Evolutionary conservation across 768 basidiomycete species (phyloP).

Genomic region (Trametes meyenii): DNA sequence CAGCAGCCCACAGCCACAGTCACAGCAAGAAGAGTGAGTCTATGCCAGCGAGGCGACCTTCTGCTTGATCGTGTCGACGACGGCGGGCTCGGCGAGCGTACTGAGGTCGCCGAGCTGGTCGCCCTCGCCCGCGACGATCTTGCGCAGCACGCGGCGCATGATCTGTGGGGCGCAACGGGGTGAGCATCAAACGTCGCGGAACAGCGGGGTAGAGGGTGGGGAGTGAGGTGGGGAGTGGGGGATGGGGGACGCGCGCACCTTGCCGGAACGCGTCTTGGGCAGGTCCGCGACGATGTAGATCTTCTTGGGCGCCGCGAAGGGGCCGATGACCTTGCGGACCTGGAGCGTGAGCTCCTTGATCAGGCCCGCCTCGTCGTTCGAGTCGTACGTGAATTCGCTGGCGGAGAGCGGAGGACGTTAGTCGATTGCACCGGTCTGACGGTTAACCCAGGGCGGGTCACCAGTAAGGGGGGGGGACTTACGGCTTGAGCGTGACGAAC

Average conservation of each 20-base stretch:
- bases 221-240: too few species aligned
- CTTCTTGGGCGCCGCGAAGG: constrained; percentile 96
- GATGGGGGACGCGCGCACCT: constrained; percentile 55
- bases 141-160: constrained; percentile 95
- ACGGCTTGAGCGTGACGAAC: constrained; percentile 95
- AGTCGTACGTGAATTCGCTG: constrained; percentile 81
- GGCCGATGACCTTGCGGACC: constrained; percentile 96
- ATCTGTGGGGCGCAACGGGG: constrained; percentile 48
- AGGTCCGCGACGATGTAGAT: constrained; percentile 81
- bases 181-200: background rate
- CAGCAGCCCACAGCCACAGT: background rate
- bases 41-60: constrained; percentile 54
- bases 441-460: background rate
- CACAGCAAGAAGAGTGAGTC: background rate
- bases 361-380: constrained; percentile 67
- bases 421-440: background rate
- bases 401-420: background rate
- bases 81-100: constrained; percentile 85
- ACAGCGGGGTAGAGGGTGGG: background rate
- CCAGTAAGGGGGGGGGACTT: constrained; percentile 34
- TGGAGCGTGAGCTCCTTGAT: constrained; percentile 90
- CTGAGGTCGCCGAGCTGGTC: constrained; percentile 96
- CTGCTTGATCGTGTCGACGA: constrained; percentile 84
- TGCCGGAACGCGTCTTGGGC: constrained; percentile 94
- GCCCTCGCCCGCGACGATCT: constrained; percentile 92